These are phyloP conservation scores for Malus sylvestris DNA, from an alignment of 306 rosid genomes.

Conservation along the genomic window DNA sequence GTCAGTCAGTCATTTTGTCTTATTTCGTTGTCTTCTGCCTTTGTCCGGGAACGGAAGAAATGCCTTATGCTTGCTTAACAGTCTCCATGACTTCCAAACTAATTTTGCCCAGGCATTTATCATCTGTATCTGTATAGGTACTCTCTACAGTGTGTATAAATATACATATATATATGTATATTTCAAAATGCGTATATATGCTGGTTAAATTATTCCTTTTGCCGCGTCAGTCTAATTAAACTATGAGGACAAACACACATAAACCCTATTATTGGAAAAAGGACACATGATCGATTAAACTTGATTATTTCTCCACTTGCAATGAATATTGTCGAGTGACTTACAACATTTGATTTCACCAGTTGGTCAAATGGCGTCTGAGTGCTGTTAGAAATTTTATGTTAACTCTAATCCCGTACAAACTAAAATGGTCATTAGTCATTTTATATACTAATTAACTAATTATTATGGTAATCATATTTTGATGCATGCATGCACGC, in stretches of 20 bases:
- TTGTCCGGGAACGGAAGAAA: conserved; percentile 5
- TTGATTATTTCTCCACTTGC: background rate
- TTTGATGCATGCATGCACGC: background rate
- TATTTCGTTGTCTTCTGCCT: conserved; percentile 31
- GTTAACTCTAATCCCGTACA: background rate
- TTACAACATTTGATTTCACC: background rate
- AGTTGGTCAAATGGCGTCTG: background rate
- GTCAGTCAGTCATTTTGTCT: conserved; percentile 26
- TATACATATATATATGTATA: background rate
- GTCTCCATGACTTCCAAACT: conserved; percentile 13
- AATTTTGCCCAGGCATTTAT: conserved; percentile 14
- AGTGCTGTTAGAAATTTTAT: background rate
- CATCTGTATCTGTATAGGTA: background rate
- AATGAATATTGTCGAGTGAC: background rate
- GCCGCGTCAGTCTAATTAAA: conserved; percentile 3
- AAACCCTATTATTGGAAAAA: background rate
- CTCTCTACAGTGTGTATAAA: background rate
- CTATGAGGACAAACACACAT: background rate
- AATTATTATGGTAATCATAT: no score
- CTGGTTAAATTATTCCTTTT: conserved; percentile 10
- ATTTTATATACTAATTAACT: no score
- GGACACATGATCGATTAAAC: background rate
- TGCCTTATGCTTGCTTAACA: conserved; percentile 15
- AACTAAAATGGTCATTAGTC: background rate
- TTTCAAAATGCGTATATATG: background rate